Conservation (phyloP, 2,329 filamentous ascomycete species). For the Grosmannia serpens region DNA sequence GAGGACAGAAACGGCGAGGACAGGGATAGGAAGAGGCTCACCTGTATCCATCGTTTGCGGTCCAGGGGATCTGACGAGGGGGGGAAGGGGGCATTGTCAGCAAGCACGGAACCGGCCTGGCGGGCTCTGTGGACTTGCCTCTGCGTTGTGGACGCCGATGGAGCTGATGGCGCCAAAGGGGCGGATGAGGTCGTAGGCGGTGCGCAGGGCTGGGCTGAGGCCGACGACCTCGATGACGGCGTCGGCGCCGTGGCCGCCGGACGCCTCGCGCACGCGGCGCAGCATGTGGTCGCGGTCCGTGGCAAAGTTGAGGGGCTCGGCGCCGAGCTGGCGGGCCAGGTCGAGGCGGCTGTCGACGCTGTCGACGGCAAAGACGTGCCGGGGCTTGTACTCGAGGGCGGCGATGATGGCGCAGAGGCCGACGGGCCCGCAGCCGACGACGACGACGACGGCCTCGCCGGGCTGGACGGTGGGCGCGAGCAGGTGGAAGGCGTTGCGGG, state of each 20-base stretch:
- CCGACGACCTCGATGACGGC: constrained; percentile 73
- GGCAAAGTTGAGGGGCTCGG: constrained; percentile 72
- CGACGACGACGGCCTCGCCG: constrained; percentile 57
- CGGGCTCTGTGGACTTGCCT: constrained; percentile 44
- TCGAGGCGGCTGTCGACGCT: constrained; percentile 64
- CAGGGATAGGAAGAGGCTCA: constrained; percentile 16
- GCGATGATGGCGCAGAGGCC: constrained; percentile 76
- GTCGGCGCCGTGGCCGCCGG: constrained; percentile 73
- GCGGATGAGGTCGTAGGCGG: constrained; percentile 58
- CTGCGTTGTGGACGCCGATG: constrained; percentile 64
- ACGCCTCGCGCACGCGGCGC: constrained; percentile 60
- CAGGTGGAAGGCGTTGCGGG: constrained; percentile 62
- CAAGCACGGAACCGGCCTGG: too few relatives aligned
- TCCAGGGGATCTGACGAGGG: constrained; percentile 47
- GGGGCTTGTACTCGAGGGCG: constrained; percentile 63
- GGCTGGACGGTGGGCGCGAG: constrained; percentile 40
- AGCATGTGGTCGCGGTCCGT: constrained; percentile 53
- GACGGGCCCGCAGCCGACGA: constrained; percentile 78
- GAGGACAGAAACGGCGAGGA: constrained; percentile 1
- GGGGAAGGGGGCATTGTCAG: not conserved
- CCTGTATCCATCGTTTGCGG: constrained; percentile 50
- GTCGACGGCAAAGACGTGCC: constrained; percentile 68
- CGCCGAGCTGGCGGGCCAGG: constrained; percentile 61
- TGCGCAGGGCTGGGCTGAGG: constrained; percentile 54
- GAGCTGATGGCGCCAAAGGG: constrained; percentile 65